A percentile compares a stretch with the other conserved stretches of the same genome.
Conservation (phyloP, 2,329 filamentous ascomycete genomes). For the Trichoderma asperellum region DNA sequence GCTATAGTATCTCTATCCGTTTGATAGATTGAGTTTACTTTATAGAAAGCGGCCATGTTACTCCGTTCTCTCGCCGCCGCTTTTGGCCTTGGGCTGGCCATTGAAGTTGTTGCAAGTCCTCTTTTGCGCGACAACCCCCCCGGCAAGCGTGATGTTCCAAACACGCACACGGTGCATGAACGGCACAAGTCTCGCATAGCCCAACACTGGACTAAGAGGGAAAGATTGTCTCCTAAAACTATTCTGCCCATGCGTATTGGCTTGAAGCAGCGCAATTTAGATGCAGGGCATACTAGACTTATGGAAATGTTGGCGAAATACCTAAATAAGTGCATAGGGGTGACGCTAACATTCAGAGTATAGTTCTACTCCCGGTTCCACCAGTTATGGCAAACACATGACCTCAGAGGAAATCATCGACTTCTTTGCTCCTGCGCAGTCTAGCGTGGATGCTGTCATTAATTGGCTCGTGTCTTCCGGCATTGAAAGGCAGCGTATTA, state of each 20-base stretch:
- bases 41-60: neutral
- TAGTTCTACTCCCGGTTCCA: conserved; percentile 1
- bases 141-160: conserved; percentile 11
- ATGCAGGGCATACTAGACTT: neutral
- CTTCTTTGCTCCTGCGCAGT: conserved; percentile 39
- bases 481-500: conserved; percentile 51
- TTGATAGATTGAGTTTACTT: neutral
- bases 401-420: conserved; percentile 17
- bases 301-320: conserved; percentile 18
- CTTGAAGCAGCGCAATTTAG: conserved; percentile 34
- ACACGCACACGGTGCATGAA: conserved; percentile 5
- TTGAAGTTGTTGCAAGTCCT: conserved; percentile 12
- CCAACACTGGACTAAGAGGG: conserved; percentile 26
- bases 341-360: neutral
- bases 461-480: conserved; percentile 57
- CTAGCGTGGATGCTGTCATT: conserved; percentile 54
- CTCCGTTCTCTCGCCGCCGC: neutral
- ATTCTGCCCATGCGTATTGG: conserved; percentile 49
- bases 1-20: neutral
- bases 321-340: neutral
- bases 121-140: conserved; percentile 5
- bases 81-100: neutral
- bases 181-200: neutral
- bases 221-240: conserved; percentile 25
- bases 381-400: conserved; percentile 22